Percentiles rank a stretch among this genome's conserved stretches.
Conservation (phyloP, 352 stramenopile genomes). For the Pythium insidiosum region DNA sequence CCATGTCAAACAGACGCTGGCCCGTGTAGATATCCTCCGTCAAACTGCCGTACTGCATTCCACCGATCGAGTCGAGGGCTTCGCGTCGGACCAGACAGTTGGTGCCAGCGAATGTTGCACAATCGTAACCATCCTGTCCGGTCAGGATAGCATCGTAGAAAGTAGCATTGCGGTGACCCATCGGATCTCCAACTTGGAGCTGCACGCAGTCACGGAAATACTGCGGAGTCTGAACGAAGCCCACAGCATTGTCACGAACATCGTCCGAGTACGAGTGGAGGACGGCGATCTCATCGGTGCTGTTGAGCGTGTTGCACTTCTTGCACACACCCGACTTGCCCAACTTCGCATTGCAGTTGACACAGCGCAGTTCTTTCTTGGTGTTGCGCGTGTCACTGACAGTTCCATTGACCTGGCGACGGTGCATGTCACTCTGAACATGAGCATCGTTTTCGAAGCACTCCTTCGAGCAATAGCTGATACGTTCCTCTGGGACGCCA, state of each 20-base stretch:
- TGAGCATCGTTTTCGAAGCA: slow-evolving; percentile 83
- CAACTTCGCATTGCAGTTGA: slow-evolving; percentile 65
- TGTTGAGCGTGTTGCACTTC: slow-evolving; percentile 68
- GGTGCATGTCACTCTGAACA: slow-evolving; percentile 67
- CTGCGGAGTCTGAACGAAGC: slow-evolving; percentile 76
- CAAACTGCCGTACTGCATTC: slow-evolving; percentile 80
- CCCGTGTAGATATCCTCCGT: slow-evolving; percentile 83
- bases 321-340: slow-evolving; percentile 66
- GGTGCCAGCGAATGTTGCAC: slow-evolving; percentile 68
- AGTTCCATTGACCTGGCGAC: slow-evolving; percentile 76
- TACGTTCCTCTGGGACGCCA: slow-evolving; percentile 73
- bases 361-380: slow-evolving; percentile 71
- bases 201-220: slow-evolving; percentile 84
- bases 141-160: slow-evolving; percentile 86
- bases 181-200: slow-evolving; percentile 72
- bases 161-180: slow-evolving; percentile 72
- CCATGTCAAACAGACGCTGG: slow-evolving; percentile 66
- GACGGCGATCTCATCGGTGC: slow-evolving; percentile 41
- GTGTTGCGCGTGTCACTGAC: slow-evolving; percentile 59
- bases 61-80: slow-evolving; percentile 75
- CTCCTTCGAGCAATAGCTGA: slow-evolving; percentile 83
- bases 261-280: slow-evolving; percentile 78
- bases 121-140: slow-evolving; percentile 78
- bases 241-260: slow-evolving; percentile 69
- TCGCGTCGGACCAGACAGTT: slow-evolving; percentile 78